phyloP scores from a whole-genome alignment of 768 basidiomycete species.

The Chlorophyllum brunneum region DNA sequence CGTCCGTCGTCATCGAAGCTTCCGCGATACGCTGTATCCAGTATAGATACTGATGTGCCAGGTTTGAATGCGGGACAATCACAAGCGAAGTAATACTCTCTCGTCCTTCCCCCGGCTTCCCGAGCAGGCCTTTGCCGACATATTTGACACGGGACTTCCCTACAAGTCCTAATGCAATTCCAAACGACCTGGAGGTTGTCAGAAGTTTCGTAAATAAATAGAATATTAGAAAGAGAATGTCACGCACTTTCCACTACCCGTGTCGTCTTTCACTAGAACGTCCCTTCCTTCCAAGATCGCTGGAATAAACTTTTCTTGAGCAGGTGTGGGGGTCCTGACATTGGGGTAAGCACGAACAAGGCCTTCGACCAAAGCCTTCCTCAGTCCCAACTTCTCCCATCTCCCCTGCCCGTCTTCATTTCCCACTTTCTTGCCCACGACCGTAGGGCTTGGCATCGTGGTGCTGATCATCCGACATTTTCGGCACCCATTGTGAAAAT shows the following conservation, averaged over 20 bases:
- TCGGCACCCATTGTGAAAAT: not conserved
- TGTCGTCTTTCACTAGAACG: slow-evolving; percentile 62
- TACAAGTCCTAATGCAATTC: slow-evolving; percentile 60
- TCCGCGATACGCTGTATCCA: slow-evolving; percentile 58
- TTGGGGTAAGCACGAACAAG: slow-evolving; percentile 59
- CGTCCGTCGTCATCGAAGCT: slow-evolving; percentile 23
- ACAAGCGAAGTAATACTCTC: slow-evolving; percentile 49
- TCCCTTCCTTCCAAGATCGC: slow-evolving; percentile 55
- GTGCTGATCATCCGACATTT: not conserved
- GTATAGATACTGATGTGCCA: slow-evolving; percentile 61
- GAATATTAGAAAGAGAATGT: slow-evolving; percentile 4
- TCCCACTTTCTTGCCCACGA: not conserved
- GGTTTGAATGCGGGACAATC: slow-evolving; percentile 70
- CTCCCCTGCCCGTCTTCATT: slow-evolving; percentile 12
- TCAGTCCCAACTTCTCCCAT: slow-evolving; percentile 54
- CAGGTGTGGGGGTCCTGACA: slow-evolving; percentile 51
- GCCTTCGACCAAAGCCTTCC: slow-evolving; percentile 42
- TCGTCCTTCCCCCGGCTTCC: slow-evolving; percentile 20
- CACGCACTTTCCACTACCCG: slow-evolving; percentile 79
- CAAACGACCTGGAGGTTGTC: slow-evolving; percentile 58
- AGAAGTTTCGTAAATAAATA: slow-evolving; percentile 2
- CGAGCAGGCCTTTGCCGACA: slow-evolving; percentile 16
- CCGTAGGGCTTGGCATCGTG: too few relatives aligned
- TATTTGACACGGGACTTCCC: slow-evolving; percentile 42
- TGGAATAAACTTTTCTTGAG: slow-evolving; percentile 58